A percentile compares a stretch with the other conserved stretches of the same genome.
Evolutionary conservation across 805 yeast species (phyloP).

Genomic region (Metschnikowia reukaufii): DNA sequence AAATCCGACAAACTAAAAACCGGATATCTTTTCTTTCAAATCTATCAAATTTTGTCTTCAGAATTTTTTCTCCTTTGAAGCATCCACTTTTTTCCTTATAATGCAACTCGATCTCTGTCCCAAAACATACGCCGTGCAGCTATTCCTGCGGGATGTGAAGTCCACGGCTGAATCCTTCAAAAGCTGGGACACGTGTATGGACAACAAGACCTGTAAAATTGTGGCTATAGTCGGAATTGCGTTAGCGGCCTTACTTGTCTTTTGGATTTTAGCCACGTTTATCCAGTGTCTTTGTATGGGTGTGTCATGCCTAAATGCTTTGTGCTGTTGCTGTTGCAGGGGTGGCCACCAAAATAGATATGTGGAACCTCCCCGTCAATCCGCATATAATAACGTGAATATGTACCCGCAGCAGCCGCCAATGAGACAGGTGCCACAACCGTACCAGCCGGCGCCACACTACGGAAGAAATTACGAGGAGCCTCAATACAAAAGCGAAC

Average conservation of each 20-base stretch:
- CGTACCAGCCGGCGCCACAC: conserved; percentile 16
- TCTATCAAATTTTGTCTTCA: too few species aligned
- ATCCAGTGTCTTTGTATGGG: conserved; percentile 61
- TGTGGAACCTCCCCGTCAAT: conserved; percentile 22
- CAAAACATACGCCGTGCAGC: conserved; percentile 9
- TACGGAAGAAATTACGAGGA: conserved; percentile 3
- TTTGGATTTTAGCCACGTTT: conserved; percentile 59
- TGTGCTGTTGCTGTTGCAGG: conserved; percentile 50
- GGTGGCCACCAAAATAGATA: conserved; percentile 21
- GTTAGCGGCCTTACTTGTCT: conserved; percentile 50
- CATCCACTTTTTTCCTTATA: not conserved
- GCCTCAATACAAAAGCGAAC: conserved; percentile 8
- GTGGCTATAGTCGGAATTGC: conserved; percentile 72
- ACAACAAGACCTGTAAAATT: conserved; percentile 69
- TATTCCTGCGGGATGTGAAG: conserved; percentile 21
- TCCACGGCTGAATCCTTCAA: conserved; percentile 54
- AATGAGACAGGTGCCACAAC: conserved; percentile 15
- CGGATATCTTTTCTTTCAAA: not conserved
- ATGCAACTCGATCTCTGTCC: conserved; percentile 18
- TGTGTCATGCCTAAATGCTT: conserved; percentile 41
- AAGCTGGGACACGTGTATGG: conserved; percentile 80
- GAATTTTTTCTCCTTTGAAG: too few species aligned
- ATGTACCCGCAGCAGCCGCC: conserved; percentile 32
- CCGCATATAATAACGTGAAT: conserved; percentile 29
- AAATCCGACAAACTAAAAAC: too few species aligned